phyloP scores from a whole-genome alignment of 495 filamentous ascomycete species.

The Neurospora tetraspora region DNA sequence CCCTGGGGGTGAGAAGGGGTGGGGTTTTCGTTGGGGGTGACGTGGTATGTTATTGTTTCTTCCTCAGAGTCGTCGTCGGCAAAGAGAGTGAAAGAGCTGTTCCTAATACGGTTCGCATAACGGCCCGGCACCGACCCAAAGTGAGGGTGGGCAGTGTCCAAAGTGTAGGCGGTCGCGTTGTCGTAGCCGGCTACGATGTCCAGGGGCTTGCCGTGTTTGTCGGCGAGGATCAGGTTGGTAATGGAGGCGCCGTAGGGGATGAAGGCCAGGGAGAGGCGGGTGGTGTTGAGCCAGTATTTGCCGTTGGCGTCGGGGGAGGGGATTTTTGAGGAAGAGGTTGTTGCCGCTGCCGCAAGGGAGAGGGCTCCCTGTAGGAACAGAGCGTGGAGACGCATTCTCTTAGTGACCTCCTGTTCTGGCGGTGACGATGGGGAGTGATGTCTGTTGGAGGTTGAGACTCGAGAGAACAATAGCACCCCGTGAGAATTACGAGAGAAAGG shows the following conservation, averaged over 20 bases:
- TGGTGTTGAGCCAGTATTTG: slow-evolving; percentile 63
- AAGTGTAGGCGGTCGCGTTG: slow-evolving; percentile 58
- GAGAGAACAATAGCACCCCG: neutral
- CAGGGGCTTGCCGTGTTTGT: slow-evolving; percentile 50
- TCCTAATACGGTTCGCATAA: slow-evolving; percentile 83
- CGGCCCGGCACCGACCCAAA: slow-evolving; percentile 70
- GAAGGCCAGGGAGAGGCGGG: slow-evolving; percentile 62
- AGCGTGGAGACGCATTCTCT: slow-evolving; percentile 12
- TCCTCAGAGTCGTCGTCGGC: neutral
- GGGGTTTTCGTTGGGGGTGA: slow-evolving; percentile 61
- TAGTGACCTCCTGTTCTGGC: neutral
- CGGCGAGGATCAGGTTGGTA: slow-evolving; percentile 62
- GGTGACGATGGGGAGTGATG: neutral
- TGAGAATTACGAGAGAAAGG: neutral
- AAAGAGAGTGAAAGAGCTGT: slow-evolving; percentile 50
- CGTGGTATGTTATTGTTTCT: slow-evolving; percentile 43
- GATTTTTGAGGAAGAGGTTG: neutral
- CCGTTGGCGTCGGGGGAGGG: slow-evolving; percentile 34
- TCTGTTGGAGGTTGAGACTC: neutral
- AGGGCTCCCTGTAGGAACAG: slow-evolving; percentile 7
- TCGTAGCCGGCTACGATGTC: slow-evolving; percentile 76
- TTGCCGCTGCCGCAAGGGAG: slow-evolving; percentile 12
- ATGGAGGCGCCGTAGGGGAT: slow-evolving; percentile 74
- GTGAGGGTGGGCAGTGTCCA: slow-evolving; percentile 61
- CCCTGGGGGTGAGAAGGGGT: slow-evolving; percentile 37